Percentiles rank a stretch among this genome's conserved stretches.
Evolutionary conservation across 2,329 filamentous ascomycete genomes (phyloP).

Genomic region (Botrytis aclada): DNA sequence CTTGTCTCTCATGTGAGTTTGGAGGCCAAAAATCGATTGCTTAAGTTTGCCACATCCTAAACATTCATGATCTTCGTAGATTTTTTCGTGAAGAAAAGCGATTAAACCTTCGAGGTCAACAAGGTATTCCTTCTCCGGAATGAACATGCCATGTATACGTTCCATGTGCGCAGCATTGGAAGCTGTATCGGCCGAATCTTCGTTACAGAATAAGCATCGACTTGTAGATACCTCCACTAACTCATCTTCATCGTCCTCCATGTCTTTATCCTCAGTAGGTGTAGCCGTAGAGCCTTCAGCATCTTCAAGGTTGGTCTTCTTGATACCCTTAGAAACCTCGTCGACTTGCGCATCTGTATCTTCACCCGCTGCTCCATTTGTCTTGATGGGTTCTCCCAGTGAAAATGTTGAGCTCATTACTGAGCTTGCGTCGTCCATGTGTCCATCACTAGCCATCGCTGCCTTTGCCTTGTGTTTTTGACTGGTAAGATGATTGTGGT

Average conservation of each 20-base stretch:
- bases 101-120: constrained; percentile 80
- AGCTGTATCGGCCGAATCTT: constrained; percentile 69
- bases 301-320: constrained; percentile 55
- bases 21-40: constrained; percentile 72
- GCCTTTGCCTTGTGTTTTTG: constrained; percentile 80
- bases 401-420: constrained; percentile 90
- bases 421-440: constrained; percentile 69
- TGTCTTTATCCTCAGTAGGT: constrained; percentile 43
- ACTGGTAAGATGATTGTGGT: constrained; percentile 85
- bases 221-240: constrained; percentile 41
- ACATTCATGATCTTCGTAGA: constrained; percentile 79
- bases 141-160: constrained; percentile 90
- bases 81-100: constrained; percentile 72
- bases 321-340: constrained; percentile 73
- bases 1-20: constrained; percentile 97
- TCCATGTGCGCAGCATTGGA: constrained; percentile 87
- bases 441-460: constrained; percentile 42
- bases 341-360: constrained; percentile 73
- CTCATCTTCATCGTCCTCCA: constrained; percentile 45
- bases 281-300: constrained; percentile 29
- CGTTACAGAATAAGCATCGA: constrained; percentile 88
- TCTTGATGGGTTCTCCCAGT: constrained; percentile 67
- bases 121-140: constrained; percentile 84
- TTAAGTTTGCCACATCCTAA: constrained; percentile 84
- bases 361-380: constrained; percentile 54